Conservation (phyloP, 257 asterid genomes). For the Eucommia ulmoides region DNA sequence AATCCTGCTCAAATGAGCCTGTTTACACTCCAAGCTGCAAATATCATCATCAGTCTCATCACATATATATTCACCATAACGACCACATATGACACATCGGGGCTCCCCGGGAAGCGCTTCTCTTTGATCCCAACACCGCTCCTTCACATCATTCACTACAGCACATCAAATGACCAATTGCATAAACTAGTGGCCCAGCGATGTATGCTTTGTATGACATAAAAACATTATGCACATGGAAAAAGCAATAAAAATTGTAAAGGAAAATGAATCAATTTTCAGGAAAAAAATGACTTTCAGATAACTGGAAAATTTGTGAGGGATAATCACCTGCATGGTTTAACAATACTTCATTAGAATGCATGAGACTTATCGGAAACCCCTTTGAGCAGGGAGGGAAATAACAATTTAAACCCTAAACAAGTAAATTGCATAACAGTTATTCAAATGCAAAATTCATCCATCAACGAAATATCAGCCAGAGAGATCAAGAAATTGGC, state of each 20-base stretch:
- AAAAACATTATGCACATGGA: background rate
- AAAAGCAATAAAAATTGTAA: background rate
- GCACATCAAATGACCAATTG: conserved; percentile 7
- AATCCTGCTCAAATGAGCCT: conserved; percentile 30
- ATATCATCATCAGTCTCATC: conserved; percentile 24
- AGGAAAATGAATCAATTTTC: background rate
- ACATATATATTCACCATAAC: conserved; percentile 91
- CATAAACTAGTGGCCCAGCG: conserved; percentile 2
- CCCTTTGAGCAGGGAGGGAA: too few species aligned
- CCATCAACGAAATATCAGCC: too few species aligned
- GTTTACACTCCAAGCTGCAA: conserved; percentile 65
- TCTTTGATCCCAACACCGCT: conserved; percentile 64
- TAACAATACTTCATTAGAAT: too few species aligned
- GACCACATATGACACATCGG: conserved; percentile 51
- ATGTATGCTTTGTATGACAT: background rate
- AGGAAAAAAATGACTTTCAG: too few species aligned
- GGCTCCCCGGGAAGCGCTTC: background rate
- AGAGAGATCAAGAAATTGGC: too few species aligned
- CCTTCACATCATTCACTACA: conserved; percentile 51
- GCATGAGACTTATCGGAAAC: too few species aligned
- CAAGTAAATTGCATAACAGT: too few species aligned
- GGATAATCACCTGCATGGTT: too few species aligned
- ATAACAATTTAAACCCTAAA: too few species aligned
- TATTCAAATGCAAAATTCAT: too few species aligned
- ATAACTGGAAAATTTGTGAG: too few species aligned